Percentiles rank a stretch among this genome's conserved stretches.
phyloP scores from a whole-genome alignment of 1,139 yeast genomes.

The Candida pseudoviswanathii region DNA sequence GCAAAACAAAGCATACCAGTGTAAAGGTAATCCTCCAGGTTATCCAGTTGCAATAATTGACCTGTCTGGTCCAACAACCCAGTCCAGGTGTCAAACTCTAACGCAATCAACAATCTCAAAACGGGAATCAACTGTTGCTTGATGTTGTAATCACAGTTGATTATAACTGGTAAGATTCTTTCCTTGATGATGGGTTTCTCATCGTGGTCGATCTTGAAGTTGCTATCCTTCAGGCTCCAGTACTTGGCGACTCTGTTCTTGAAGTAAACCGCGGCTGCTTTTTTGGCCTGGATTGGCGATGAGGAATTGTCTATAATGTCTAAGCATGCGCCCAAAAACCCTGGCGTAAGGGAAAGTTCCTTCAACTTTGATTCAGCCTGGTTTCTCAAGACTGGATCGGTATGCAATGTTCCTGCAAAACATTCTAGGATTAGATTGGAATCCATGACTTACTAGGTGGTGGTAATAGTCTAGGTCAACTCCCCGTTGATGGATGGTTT shows the following conservation, averaged over 20 bases:
- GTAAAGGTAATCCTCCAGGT: conserved; percentile 55
- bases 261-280: conserved; percentile 85
- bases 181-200: conserved; percentile 77
- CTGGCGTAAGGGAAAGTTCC: conserved; percentile 58
- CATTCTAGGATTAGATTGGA: conserved; percentile 67
- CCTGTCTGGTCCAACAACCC: conserved; percentile 60
- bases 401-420: conserved; percentile 79
- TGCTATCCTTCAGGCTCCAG: conserved; percentile 50
- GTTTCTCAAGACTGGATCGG: conserved; percentile 61
- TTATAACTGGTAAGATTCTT: conserved; percentile 50
- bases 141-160: conserved; percentile 44
- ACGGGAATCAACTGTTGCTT: conserved; percentile 72
- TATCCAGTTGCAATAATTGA: conserved; percentile 46
- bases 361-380: conserved; percentile 71
- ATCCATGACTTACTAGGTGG: conserved; percentile 51
- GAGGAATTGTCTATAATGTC: conserved; percentile 59
- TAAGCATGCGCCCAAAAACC: conserved; percentile 82
- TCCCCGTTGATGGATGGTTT: too few species aligned
- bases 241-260: conserved; percentile 70
- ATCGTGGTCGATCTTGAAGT: conserved; percentile 51
- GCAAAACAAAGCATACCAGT: conserved; percentile 77
- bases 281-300: conserved; percentile 56
- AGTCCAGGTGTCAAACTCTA: conserved; percentile 75
- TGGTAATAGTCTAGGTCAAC: too few species aligned
- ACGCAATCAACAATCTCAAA: conserved; percentile 60